These are phyloP conservation scores for Penicillium sp. DNA, from an alignment of 2,329 filamentous ascomycete species.

Conservation along the genomic window DNA sequence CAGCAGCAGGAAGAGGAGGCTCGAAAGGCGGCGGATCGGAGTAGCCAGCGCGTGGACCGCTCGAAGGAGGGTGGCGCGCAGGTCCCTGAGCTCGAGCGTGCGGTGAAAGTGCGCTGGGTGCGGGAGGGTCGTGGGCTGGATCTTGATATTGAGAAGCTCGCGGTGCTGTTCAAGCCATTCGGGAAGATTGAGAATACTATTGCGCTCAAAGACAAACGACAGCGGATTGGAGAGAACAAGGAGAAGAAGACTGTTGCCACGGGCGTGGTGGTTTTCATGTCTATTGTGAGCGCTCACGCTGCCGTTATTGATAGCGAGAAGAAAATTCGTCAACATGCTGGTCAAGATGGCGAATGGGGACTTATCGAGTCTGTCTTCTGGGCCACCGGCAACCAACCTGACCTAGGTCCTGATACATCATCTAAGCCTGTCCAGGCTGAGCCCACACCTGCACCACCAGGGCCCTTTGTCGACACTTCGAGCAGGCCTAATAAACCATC, in stretches of 20 bases:
- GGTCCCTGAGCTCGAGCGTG: slow-evolving; percentile 56
- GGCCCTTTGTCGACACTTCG: slow-evolving; percentile 4
- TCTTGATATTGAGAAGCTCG: slow-evolving; percentile 50
- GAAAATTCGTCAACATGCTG: slow-evolving; percentile 28
- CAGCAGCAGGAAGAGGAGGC: slow-evolving; percentile 46
- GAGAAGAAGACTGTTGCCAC: slow-evolving; percentile 53
- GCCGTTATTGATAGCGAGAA: slow-evolving; percentile 53
- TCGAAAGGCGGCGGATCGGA: slow-evolving; percentile 36
- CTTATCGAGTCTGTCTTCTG: slow-evolving; percentile 55
- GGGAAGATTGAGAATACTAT: slow-evolving; percentile 57
- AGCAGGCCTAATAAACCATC: slow-evolving; percentile 20
- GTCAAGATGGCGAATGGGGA: slow-evolving; percentile 42
- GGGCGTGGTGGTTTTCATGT: slow-evolving; percentile 56
- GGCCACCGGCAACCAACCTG: slow-evolving; percentile 54
- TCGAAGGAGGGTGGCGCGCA: slow-evolving; percentile 41
- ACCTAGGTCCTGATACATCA: slow-evolving; percentile 34
- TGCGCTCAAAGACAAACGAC: slow-evolving; percentile 57
- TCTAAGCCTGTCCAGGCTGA: slow-evolving; percentile 22
- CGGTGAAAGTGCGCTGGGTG: slow-evolving; percentile 57
- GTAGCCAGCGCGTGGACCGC: slow-evolving; percentile 32
- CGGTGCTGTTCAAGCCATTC: slow-evolving; percentile 51
- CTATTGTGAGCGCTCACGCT: slow-evolving; percentile 57
- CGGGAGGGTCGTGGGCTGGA: slow-evolving; percentile 47
- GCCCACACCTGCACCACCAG: background rate
- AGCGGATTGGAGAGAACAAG: slow-evolving; percentile 48